Conservation (phyloP, 1,284 basidiomycete species). For the Vanrija sp. region DNA sequence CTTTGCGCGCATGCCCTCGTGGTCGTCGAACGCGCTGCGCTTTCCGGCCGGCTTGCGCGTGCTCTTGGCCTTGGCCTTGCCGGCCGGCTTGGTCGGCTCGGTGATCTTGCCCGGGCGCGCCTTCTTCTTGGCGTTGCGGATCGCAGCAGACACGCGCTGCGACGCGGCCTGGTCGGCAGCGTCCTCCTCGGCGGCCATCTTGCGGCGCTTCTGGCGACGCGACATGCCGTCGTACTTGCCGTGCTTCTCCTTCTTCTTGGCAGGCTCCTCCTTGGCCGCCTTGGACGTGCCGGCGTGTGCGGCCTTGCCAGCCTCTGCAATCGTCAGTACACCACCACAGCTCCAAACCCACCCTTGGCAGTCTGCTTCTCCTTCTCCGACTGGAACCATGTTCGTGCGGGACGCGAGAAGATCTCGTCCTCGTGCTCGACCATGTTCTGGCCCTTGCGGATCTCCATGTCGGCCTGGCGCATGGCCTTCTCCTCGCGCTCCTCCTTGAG, state of each 20-base stretch:
- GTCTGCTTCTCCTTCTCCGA: slow-evolving; percentile 74
- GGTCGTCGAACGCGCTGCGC: slow-evolving; percentile 33
- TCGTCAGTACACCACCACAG: background rate
- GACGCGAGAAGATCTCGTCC: slow-evolving; percentile 89
- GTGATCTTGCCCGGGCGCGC: slow-evolving; percentile 58
- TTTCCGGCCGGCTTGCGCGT: slow-evolving; percentile 14
- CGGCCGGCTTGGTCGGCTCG: slow-evolving; percentile 24
- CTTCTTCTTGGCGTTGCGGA: slow-evolving; percentile 79
- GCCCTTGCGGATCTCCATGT: slow-evolving; percentile 94
- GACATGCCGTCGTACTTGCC: slow-evolving; percentile 81
- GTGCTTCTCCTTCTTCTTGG: slow-evolving; percentile 61
- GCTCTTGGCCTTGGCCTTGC: slow-evolving; percentile 10
- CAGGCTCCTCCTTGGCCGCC: slow-evolving; percentile 33
- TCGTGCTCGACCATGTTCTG: slow-evolving; percentile 94
- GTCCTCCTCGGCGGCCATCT: slow-evolving; percentile 77
- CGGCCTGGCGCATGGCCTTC: slow-evolving; percentile 80
- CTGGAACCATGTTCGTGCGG: slow-evolving; percentile 98
- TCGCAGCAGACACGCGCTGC: slow-evolving; percentile 61
- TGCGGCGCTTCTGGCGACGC: slow-evolving; percentile 75
- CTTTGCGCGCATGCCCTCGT: slow-evolving; percentile 45
- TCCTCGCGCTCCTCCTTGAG: slow-evolving; percentile 93
- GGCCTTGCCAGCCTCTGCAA: slow-evolving; percentile 64
- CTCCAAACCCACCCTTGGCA: slow-evolving; percentile 62
- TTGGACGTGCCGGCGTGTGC: slow-evolving; percentile 52
- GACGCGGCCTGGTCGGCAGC: slow-evolving; percentile 56